phyloP scores from a whole-genome alignment of 108 stramenopile species.

The Cyclotella sp. region DNA sequence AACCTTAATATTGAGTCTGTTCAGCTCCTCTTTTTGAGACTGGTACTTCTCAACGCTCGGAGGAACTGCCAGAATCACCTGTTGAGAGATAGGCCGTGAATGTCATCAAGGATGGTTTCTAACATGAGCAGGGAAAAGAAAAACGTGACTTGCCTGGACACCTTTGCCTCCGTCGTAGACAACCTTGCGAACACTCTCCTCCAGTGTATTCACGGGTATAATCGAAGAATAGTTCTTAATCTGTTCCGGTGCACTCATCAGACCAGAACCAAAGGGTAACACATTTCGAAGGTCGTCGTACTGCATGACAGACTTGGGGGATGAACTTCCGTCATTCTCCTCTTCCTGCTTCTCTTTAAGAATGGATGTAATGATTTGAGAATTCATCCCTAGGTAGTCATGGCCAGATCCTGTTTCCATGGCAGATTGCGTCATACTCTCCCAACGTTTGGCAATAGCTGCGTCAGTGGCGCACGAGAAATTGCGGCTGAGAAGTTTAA shows the following conservation, averaged over 20 bases:
- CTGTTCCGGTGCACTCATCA: slow-evolving; percentile 64
- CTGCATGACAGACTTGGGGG: slow-evolving; percentile 23
- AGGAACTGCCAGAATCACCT: slow-evolving; percentile 63
- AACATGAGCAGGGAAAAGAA: background rate
- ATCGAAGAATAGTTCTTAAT: slow-evolving; percentile 55
- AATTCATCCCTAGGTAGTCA: slow-evolving; percentile 63
- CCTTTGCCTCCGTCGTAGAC: slow-evolving; percentile 60
- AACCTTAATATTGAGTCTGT: slow-evolving; percentile 58
- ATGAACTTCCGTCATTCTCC: slow-evolving; percentile 3
- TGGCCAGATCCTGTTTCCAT: slow-evolving; percentile 46
- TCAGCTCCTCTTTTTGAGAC: slow-evolving; percentile 60
- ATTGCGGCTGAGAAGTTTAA: slow-evolving; percentile 45
- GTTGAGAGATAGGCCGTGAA: background rate
- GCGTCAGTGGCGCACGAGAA: slow-evolving; percentile 48
- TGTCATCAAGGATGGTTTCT: background rate
- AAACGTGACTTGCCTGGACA: slow-evolving; percentile 47
- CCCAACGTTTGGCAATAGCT: slow-evolving; percentile 70
- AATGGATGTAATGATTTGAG: slow-evolving; percentile 29
- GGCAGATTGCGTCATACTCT: slow-evolving; percentile 64
- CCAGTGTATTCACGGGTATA: slow-evolving; percentile 58
- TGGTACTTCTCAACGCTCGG: slow-evolving; percentile 63
- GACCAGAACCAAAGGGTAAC: slow-evolving; percentile 66
- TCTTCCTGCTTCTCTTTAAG: slow-evolving; percentile 12
- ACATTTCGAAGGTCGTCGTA: slow-evolving; percentile 31
- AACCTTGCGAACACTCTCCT: slow-evolving; percentile 55